Evolutionary conservation across 495 filamentous ascomycete genomes (phyloP).

Genomic region (Podospora comata): DNA sequence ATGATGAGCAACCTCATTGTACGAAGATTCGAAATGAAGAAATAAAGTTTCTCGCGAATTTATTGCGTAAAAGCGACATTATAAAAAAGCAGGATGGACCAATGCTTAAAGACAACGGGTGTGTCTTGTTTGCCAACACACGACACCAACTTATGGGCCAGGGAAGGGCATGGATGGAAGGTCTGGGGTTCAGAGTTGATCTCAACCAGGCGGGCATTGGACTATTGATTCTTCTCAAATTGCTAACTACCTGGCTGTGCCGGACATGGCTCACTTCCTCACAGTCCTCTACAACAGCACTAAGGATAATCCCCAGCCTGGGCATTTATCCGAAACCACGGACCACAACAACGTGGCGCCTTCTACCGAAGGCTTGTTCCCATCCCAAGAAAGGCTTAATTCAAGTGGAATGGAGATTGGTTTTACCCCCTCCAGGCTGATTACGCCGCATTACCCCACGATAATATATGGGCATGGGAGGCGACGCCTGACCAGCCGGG

Average conservation of each 20-base stretch:
- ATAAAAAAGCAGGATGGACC: no score
- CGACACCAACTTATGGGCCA: no score
- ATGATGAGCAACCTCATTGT: no score
- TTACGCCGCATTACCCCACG: slow-evolving; percentile 31
- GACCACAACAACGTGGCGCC: not conserved
- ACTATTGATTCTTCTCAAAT: no score
- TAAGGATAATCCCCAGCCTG: not conserved
- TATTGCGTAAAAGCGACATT: no score
- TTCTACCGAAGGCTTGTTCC: not conserved
- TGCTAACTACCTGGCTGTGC: not conserved
- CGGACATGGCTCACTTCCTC: not conserved
- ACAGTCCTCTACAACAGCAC: not conserved
- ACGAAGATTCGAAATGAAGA: no score
- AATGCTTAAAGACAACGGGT: no score
- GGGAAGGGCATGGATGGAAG: no score
- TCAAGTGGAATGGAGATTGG: not conserved
- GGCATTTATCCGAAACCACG: slow-evolving; percentile 11
- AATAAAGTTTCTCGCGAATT: no score
- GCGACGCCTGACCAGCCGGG: slow-evolving; percentile 19
- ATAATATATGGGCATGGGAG: slow-evolving; percentile 22
- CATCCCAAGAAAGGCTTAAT: slow-evolving; percentile 6
- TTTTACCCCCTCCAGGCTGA: slow-evolving; percentile 23
- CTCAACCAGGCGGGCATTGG: no score
- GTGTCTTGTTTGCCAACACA: no score
- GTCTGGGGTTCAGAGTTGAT: no score